Evolutionary conservation across 805 yeast genomes (phyloP).

Genomic region (Wickerhamiella occidentalis): DNA sequence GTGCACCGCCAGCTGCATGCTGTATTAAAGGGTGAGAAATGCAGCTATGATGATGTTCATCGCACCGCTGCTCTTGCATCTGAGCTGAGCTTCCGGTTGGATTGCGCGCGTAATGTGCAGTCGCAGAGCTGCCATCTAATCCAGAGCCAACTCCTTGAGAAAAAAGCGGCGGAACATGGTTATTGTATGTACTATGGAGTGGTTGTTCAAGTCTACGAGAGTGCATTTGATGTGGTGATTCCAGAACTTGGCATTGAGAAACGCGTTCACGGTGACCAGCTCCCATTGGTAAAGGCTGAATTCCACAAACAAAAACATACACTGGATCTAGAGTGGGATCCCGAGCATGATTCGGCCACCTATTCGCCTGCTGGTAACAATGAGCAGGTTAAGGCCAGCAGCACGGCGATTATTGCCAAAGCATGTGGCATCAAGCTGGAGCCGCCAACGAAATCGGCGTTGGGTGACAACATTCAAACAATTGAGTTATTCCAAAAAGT

Average conservation of each 20-base stretch:
- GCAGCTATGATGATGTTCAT: neutral
- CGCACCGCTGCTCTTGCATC: conserved; percentile 43
- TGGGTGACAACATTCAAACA: conserved; percentile 60
- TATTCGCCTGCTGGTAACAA: conserved; percentile 48
- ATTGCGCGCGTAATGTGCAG: conserved; percentile 85
- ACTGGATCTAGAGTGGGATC: conserved; percentile 84
- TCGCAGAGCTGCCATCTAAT: conserved; percentile 81
- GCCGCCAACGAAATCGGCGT: conserved; percentile 49
- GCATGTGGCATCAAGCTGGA: conserved; percentile 14
- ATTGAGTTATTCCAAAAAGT: conserved; percentile 63
- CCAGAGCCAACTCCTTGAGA: conserved; percentile 67
- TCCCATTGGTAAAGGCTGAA: conserved; percentile 86
- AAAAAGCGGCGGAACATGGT: conserved; percentile 50
- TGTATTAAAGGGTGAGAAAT: conserved; percentile 32
- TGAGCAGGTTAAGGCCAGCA: neutral
- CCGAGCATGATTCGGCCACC: conserved; percentile 83
- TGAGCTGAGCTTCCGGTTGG: conserved; percentile 90
- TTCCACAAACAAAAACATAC: conserved; percentile 57
- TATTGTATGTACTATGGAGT: conserved; percentile 76
- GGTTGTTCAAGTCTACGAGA: conserved; percentile 85
- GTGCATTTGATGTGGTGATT: conserved; percentile 81
- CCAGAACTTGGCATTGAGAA: conserved; percentile 54
- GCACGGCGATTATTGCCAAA: conserved; percentile 10
- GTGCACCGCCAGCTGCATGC: conserved; percentile 85
- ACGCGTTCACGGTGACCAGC: conserved; percentile 74